Conservation (phyloP, 2,329 filamentous ascomycete species). For the Trichoderma afroharzianum region DNA sequence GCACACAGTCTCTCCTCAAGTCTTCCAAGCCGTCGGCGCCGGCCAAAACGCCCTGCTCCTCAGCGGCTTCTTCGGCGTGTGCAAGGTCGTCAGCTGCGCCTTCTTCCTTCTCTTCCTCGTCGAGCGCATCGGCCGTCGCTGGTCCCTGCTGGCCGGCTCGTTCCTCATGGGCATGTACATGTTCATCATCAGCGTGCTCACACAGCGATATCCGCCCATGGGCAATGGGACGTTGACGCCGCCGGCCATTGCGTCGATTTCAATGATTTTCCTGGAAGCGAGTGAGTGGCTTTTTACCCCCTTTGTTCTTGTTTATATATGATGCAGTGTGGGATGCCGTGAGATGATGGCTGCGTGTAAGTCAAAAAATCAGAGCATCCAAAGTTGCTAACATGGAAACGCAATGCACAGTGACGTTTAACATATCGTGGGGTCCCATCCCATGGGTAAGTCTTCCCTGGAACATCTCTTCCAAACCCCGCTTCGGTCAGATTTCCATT, state of each 20-base stretch:
- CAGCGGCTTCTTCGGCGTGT: constrained; percentile 50
- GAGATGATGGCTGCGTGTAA: background rate
- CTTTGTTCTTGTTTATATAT: background rate
- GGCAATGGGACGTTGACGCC: constrained; percentile 30
- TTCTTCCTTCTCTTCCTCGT: constrained; percentile 48
- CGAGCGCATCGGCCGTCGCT: constrained; percentile 46
- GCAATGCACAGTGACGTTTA: constrained; percentile 37
- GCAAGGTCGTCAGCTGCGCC: constrained; percentile 47
- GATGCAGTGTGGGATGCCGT: background rate
- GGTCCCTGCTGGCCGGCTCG: constrained; percentile 46
- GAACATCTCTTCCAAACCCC: background rate
- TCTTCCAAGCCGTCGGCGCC: constrained; percentile 48
- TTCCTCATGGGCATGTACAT: constrained; percentile 50
- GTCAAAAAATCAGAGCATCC: background rate
- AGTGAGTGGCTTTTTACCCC: constrained; percentile 22
- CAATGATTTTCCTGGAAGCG: constrained; percentile 50
- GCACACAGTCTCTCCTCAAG: constrained; percentile 43
- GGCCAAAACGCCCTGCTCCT: constrained; percentile 45
- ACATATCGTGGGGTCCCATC: constrained; percentile 14
- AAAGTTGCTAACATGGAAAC: background rate
- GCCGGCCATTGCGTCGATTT: constrained; percentile 44
- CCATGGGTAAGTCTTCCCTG: constrained; percentile 26
- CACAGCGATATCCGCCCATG: constrained; percentile 41
- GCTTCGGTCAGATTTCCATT: background rate
- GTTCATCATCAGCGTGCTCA: constrained; percentile 49